Evolutionary conservation across 2,329 filamentous ascomycete species (phyloP).

Genomic region (Myriosclerotinia curreyana): DNA sequence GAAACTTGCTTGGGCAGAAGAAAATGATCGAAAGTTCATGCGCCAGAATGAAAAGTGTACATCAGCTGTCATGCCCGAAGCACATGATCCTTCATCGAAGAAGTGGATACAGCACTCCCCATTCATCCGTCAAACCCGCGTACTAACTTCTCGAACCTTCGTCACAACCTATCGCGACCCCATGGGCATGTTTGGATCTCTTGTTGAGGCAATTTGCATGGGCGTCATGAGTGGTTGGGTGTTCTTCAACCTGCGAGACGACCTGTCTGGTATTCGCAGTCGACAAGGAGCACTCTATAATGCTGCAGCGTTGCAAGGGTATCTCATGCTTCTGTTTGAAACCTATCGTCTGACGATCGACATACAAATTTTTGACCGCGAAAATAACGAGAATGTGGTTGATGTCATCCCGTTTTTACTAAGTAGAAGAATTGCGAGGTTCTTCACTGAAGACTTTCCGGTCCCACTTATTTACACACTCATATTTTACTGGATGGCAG

Average conservation of each 20-base stretch:
- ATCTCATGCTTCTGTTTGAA: conserved; percentile 73
- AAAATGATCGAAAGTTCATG: conserved; percentile 32
- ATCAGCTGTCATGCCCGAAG: background rate
- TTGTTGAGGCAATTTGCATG: conserved; percentile 69
- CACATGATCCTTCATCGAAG: conserved; percentile 13
- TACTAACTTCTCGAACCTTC: conserved; percentile 67
- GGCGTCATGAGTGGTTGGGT: conserved; percentile 70
- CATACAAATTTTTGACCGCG: conserved; percentile 72
- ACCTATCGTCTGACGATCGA: conserved; percentile 72
- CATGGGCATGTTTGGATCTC: conserved; percentile 67
- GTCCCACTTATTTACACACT: conserved; percentile 68
- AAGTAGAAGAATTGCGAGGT: conserved; percentile 64
- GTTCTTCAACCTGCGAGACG: conserved; percentile 62
- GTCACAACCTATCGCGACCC: conserved; percentile 74
- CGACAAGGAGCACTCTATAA: conserved; percentile 71
- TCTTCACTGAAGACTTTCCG: conserved; percentile 69
- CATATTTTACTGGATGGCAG: conserved; percentile 76
- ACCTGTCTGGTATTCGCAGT: conserved; percentile 69
- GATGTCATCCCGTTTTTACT: conserved; percentile 66
- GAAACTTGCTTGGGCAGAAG: conserved; percentile 57
- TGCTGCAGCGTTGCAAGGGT: conserved; percentile 68
- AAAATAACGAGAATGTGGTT: conserved; percentile 70
- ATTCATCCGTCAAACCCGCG: conserved; percentile 59
- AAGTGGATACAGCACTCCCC: conserved; percentile 47
- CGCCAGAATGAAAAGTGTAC: conserved; percentile 25